Evolutionary conservation across 2,329 filamentous ascomycete species (phyloP), one percentile per base, ranked within the genome.

Genomic region (Knufia petricola): DNA sequence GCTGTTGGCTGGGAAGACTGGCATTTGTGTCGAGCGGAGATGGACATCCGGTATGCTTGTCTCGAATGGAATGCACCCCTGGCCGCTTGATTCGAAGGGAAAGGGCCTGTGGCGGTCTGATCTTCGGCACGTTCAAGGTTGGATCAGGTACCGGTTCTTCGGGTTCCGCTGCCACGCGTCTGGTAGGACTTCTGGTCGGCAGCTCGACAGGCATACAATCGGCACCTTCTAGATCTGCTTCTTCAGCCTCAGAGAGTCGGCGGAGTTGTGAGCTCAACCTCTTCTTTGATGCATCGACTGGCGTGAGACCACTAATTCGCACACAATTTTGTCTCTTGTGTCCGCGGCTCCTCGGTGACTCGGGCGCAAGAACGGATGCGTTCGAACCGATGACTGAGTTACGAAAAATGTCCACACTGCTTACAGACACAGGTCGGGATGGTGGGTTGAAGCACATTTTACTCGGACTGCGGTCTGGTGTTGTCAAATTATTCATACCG

Each of bases 291-390:
- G 61, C 63, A 40, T 64, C 59, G 24, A 64, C 66, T 49, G 1
- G 67, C 65, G 44, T 37, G 17, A 47, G 23, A 20, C 34, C 34
- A 12, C 34, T 52, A 12, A 70, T 68, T 17, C 67, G 64, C 2
- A 70, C 64, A 46, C 66, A 69, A 40, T 69, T 69, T 32, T 70
- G 66, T 31, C 67, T 63, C 42, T 61, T 60, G 50, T 71, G 67
- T 10, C 66, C 64, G 46, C 65, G 66, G 9, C 28, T 51, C 17
- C 45, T 36, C 38, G 47, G 48, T 23, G 52, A 50, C 20, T 46
- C 36, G 38, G 48, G 50, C n/a, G 43, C 46, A 13, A 47, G n/a
- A 17, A 47, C 55, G 10, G 50, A 40, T 24, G 50, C 39, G n/a
- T 50, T 51, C 8, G 30, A 30, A 10, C 42, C 44, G 20, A 51